Evolutionary conservation across 192 early-diverging fungal species (phyloP).

Genomic region (Backusella westeae): DNA sequence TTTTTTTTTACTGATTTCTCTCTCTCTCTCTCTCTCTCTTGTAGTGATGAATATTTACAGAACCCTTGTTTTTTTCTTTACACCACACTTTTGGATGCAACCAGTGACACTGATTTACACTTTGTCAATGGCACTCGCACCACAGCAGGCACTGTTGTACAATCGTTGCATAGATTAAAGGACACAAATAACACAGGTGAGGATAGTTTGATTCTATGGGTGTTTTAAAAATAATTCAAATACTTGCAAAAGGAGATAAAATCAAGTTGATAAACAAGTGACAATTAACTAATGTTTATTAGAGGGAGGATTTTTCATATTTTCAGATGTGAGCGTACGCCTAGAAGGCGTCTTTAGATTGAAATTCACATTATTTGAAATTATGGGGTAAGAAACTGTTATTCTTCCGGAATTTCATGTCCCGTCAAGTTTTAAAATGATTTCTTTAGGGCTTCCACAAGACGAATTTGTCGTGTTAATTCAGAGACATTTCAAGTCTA

Average conservation of each 20-base stretch:
- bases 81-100: neutral
- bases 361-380: slow-evolving; percentile 89
- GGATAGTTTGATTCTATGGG: neutral
- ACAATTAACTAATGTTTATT: too few relatives aligned
- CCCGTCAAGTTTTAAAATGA: neutral
- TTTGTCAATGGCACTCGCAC: slow-evolving; percentile 39
- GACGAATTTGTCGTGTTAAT: neutral
- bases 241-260: neutral
- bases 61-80: slow-evolving; percentile 6
- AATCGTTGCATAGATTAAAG: slow-evolving; percentile 83
- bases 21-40: neutral
- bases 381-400: slow-evolving; percentile 54
- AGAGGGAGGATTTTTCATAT: slow-evolving; percentile 92
- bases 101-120: neutral
- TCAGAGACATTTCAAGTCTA: slow-evolving; percentile 14
- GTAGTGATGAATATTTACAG: neutral
- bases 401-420: neutral
- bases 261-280: too few relatives aligned
- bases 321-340: slow-evolving; percentile 90
- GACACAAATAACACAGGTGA: slow-evolving; percentile 68
- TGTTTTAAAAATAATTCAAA: neutral
- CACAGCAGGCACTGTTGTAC: slow-evolving; percentile 88
- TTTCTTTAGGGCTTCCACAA: neutral
- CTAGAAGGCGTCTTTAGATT: slow-evolving; percentile 83
- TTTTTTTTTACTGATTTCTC: neutral